A percentile compares a stretch with the other conserved stretches of the same genome.
Evolutionary conservation across 2,329 filamentous ascomycete species (phyloP).

Genomic region (Pseudogymnoascus sp.): DNA sequence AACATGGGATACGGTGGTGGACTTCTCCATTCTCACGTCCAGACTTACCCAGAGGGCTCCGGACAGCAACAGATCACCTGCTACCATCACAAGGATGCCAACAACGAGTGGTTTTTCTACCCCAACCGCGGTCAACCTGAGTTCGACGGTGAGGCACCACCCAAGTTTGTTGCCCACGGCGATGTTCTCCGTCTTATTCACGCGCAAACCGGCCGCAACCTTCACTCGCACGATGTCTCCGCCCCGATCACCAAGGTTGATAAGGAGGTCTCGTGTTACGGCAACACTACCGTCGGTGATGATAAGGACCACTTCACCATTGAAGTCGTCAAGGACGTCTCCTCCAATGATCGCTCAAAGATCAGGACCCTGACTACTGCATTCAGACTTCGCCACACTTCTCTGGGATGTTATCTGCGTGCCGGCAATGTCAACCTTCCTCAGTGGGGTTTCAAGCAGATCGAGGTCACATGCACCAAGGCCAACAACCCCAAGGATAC

Average conservation of each 20-base stretch:
- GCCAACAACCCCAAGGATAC: constrained; percentile 85
- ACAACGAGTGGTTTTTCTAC: constrained; percentile 99
- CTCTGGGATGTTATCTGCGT: constrained; percentile 84
- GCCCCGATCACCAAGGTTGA: constrained; percentile 86
- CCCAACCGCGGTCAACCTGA: constrained; percentile 73
- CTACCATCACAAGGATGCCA: constrained; percentile 98
- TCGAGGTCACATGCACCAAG: constrained; percentile 92
- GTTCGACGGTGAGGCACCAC: constrained; percentile 62
- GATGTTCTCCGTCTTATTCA: constrained; percentile 81
- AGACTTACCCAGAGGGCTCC: constrained; percentile 92
- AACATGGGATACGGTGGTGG: constrained; percentile 99
- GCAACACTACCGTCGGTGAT: constrained; percentile 89
- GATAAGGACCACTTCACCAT: constrained; percentile 97
- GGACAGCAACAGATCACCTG: constrained; percentile 94
- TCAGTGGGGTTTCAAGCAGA: constrained; percentile 99
- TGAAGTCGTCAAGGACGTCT: constrained; percentile 84
- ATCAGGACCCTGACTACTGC: constrained; percentile 87
- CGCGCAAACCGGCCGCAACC: constrained; percentile 89
- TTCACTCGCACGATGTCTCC: constrained; percentile 86
- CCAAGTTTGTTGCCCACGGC: constrained; percentile 68
- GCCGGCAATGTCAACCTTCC: constrained; percentile 94
- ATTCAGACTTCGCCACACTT: constrained; percentile 77
- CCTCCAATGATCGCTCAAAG: constrained; percentile 66
- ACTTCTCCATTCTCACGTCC: constrained; percentile 89
- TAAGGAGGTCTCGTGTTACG: constrained; percentile 90